A percentile compares a stretch with the other conserved stretches of the same genome.
Conservation (phyloP, 2,329 filamentous ascomycete genomes). For the Microcera coccophila region DNA sequence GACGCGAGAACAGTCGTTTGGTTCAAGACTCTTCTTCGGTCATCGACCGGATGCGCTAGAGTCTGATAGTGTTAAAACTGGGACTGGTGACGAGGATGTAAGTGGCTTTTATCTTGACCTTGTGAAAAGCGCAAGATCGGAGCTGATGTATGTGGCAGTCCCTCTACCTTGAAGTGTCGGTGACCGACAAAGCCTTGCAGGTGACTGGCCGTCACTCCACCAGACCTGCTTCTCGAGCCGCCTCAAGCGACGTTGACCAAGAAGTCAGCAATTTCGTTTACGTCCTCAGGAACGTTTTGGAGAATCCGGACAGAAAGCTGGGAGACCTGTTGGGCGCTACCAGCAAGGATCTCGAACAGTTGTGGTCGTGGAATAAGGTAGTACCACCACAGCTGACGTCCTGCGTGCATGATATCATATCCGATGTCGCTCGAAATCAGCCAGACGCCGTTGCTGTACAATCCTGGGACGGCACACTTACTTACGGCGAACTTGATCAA, state of each 20-base stretch:
- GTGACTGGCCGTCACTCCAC: constrained; percentile 9
- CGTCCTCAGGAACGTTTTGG: constrained; percentile 11
- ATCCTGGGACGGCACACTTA: constrained; percentile 48
- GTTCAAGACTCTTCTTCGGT: constrained; percentile 10
- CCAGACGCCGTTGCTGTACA: constrained; percentile 43
- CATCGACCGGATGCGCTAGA: constrained; percentile 4
- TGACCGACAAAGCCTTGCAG: constrained; percentile 12
- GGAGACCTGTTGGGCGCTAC: constrained; percentile 14
- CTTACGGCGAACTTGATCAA: constrained; percentile 42
- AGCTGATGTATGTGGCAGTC: constrained; percentile 7
- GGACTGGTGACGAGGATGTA: constrained; percentile 8
- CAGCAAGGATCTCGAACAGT: constrained; percentile 38
- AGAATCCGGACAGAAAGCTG: constrained; percentile 9
- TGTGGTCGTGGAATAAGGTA: constrained; percentile 45
- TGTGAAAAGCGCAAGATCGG: neutral
- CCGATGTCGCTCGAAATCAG: constrained; percentile 33
- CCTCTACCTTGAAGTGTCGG: constrained; percentile 12
- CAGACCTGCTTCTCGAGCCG: constrained; percentile 1
- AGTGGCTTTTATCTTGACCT: constrained; percentile 6
- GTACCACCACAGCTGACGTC: constrained; percentile 38
- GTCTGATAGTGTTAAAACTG: neutral
- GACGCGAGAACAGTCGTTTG: constrained; percentile 4
- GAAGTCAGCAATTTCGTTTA: constrained; percentile 16
- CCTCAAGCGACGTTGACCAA: constrained; percentile 10
- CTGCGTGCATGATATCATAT: constrained; percentile 47